Base-by-base conservation (phyloP, 345 rosid genomes). In the Schrenkiella parvula region DNA sequence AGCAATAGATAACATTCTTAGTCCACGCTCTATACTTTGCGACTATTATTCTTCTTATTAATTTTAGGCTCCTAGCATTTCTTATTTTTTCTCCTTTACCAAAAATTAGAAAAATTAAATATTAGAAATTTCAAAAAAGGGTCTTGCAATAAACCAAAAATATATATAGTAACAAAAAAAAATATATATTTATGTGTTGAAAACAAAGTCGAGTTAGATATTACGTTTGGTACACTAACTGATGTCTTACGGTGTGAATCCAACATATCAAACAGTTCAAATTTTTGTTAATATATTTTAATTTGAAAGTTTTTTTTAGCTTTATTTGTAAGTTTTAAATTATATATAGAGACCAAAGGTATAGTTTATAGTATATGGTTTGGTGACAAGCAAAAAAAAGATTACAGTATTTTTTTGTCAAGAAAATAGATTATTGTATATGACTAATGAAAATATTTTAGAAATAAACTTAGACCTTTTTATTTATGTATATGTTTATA, bases 1-100 rank as follows among this genome's bases (percentile, higher is more conserved):
- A 52, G 31, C 41, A 60, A 15, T 50, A 18, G 66, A 76, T 70
- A 70, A 69, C 53, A 70, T 70, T 70, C 53, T 47, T 10, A 52
- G 48, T 59, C 58, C 57, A 61, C 55, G 64, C 50, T 68, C 69
- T 56, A 31, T 31, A 2, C 41, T 47, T 65, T n/a, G 12, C 47
- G 19, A 25, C 18, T 48, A 15, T 8, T 50, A 21, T 50, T 42
- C 38, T 31, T 39, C 29, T n/a, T 23, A 11, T 58, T 32, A 46
- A 18, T 4, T n/a, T n/a, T 22, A 48, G 28, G 28, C 53, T 3
- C 1, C 43, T 46, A 12, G 55, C 4, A 42, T 73, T 66, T 66
- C 4, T 56, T 14, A 2, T 46, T 43, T 47, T 39, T 65, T 73
- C 59, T 18, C 51, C 52, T 51, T 38, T 62, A 12, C 14, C 4